phyloP scores from a whole-genome alignment of 1,284 basidiomycete species.

The Fomitiporia mediterranea region DNA sequence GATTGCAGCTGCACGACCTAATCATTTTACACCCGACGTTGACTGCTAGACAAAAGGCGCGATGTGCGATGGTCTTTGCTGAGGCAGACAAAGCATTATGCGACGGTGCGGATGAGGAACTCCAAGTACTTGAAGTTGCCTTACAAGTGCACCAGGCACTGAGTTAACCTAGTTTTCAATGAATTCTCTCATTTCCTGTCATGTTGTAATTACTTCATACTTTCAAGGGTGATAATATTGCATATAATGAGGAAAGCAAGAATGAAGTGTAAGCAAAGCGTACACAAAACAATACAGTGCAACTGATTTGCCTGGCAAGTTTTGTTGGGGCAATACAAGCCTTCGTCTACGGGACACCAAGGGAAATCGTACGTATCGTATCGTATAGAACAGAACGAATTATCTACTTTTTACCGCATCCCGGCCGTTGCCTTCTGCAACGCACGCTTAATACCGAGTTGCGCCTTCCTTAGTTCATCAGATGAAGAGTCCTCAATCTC shows the following conservation, averaged over 20 bases:
- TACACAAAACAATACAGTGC: constrained; percentile 15
- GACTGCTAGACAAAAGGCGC: constrained; percentile 77
- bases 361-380: not conserved
- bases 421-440: constrained; percentile 83
- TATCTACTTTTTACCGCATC: constrained; percentile 13
- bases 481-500: constrained; percentile 91
- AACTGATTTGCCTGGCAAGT: constrained; percentile 8
- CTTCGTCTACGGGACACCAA: constrained; percentile 10
- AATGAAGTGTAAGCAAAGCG: constrained; percentile 7
- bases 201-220: not conserved
- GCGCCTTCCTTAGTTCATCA: constrained; percentile 92
- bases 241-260: constrained; percentile 8
- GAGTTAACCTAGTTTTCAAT: constrained; percentile 9
- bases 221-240: constrained; percentile 8
- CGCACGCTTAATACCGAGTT: constrained; percentile 89
- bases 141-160: constrained; percentile 70
- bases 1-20: constrained; percentile 80
- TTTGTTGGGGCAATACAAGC: constrained; percentile 14
- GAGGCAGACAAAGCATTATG: constrained; percentile 96
- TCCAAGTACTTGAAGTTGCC: constrained; percentile 89
- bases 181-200: not conserved
- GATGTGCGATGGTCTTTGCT: constrained; percentile 81
- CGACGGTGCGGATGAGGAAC: constrained; percentile 97
- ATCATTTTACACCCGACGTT: constrained; percentile 81
- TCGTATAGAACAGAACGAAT: not conserved